phyloP scores from a whole-genome alignment of 169 alveolate genomes.

The Plasmodium chabaudi region DNA sequence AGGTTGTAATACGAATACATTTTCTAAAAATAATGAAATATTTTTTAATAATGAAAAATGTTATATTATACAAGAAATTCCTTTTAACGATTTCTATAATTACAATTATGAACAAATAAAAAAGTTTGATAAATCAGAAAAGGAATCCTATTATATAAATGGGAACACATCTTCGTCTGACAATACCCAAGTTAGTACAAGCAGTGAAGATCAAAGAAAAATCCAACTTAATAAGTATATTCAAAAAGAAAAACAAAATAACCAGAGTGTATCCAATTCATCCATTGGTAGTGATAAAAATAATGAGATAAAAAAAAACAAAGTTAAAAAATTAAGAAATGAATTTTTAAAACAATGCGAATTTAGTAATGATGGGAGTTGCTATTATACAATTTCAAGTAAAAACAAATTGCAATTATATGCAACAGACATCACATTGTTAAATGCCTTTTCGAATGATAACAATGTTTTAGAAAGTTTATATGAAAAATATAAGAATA shows the following conservation, averaged over 20 bases:
- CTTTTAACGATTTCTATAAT: slow-evolving; percentile 45
- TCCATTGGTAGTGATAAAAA: background rate
- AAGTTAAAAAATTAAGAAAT: background rate
- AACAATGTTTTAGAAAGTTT: slow-evolving; percentile 1
- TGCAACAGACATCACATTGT: slow-evolving; percentile 37
- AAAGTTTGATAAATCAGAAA: background rate
- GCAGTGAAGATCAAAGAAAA: background rate
- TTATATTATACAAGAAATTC: slow-evolving; percentile 60
- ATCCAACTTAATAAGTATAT: background rate
- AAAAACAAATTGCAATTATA: slow-evolving; percentile 17
- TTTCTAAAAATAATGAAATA: background rate
- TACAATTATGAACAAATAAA: slow-evolving; percentile 43
- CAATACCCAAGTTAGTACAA: background rate
- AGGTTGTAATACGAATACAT: no score
- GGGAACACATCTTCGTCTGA: slow-evolving; percentile 14
- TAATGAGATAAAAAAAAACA: slow-evolving; percentile 3
- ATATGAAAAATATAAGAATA: slow-evolving; percentile 8
- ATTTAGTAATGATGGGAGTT: slow-evolving; percentile 60
- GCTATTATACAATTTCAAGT: slow-evolving; percentile 54
- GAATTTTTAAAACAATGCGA: slow-evolving; percentile 71
- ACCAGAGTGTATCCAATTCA: background rate
- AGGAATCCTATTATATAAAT: slow-evolving; percentile 17
- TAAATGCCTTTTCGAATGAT: slow-evolving; percentile 6
- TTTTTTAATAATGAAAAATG: background rate
- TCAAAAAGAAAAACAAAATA: background rate